Base-by-base conservation (phyloP, 2,329 filamentous ascomycete genomes). In the Calonectria naviculata region DNA sequence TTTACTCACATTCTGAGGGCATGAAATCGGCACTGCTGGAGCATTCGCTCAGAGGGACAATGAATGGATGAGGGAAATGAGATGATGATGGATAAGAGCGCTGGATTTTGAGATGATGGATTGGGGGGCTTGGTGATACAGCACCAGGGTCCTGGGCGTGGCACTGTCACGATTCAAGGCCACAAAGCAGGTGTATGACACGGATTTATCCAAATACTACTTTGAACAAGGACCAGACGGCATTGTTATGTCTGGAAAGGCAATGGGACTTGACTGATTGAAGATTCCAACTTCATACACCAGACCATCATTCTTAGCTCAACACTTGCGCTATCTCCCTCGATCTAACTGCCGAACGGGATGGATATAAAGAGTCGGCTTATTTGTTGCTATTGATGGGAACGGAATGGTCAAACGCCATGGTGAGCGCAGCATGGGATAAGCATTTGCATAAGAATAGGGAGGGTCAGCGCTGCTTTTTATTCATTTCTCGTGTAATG, bases 361-460 rank as follows among this genome's bases (percentile, higher is more conserved):
- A 21, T 38, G n/a, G 26, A 66, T 10, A 17, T n/a, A 42, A 46
- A n/a, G 34, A 26, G 44, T 26, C 54, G 65, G 54, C 47, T 34
- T 54, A 46, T 49, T 52, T n/a, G 10, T 38, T 69, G 19, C 36
- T 15, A 44, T 41, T 28, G 13, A 34, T 13, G 26, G 56, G 56
- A 42, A 41, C 13, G 56, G 36, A 41, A 47, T 7, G 28, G 52
- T 12, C 13, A 10, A 28, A 29, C 41, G 58, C 31, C n/a, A 31
- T 8, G 21, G 13, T 21, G 38, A 56, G 66, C 46, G 62, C 34
- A 63, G n/a, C 60, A 67, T 54, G 61, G 49, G 36, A 46, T 52
- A 71, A 75, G 76, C 71, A 78, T 78, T 72, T 73, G 73, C 71
- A 78, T 78, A 73, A 56, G 73, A 49, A 70, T 42, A 15, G 72